A percentile compares a stretch with the other conserved stretches of the same genome.
Conservation (phyloP, 306 rosid species). For the Hippophae tibetana region DNA sequence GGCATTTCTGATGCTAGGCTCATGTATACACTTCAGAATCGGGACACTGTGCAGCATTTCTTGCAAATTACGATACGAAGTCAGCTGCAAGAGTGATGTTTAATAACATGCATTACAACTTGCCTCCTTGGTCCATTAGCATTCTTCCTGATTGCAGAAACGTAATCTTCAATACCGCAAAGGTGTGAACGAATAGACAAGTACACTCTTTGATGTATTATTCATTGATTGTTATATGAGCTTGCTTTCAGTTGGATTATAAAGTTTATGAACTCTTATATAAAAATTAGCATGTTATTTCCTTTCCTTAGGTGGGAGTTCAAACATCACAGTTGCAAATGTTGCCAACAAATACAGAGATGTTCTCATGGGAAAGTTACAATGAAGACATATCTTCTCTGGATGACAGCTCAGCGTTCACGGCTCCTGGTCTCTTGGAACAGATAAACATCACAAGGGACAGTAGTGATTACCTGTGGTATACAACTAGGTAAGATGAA, state of each 20-base stretch:
- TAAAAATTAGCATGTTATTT: slow-evolving; percentile 10
- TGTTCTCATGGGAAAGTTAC: slow-evolving; percentile 82
- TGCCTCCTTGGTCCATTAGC: slow-evolving; percentile 99
- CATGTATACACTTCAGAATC: slow-evolving; percentile 66
- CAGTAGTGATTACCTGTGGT: slow-evolving; percentile 92
- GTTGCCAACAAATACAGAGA: slow-evolving; percentile 61
- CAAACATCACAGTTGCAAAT: slow-evolving; percentile 93
- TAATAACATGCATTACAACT: slow-evolving; percentile 91
- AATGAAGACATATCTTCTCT: slow-evolving; percentile 65
- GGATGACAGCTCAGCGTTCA: slow-evolving; percentile 60
- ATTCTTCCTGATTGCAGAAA: slow-evolving; percentile 95
- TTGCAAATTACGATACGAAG: slow-evolving; percentile 63
- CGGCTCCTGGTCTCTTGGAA: slow-evolving; percentile 83
- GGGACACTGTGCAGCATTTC: slow-evolving; percentile 89
- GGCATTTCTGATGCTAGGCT: slow-evolving; percentile 48
- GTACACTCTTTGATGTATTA: slow-evolving; percentile 3
- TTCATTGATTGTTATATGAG: slow-evolving; percentile 3
- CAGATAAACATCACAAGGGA: slow-evolving; percentile 93
- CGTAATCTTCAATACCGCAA: slow-evolving; percentile 84
- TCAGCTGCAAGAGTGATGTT: slow-evolving; percentile 81
- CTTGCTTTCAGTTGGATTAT: slow-evolving; percentile 5
- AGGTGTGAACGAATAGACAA: slow-evolving; percentile 34
- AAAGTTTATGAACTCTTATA: slow-evolving; percentile 7
- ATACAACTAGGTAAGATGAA: slow-evolving; percentile 65
- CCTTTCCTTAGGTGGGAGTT: slow-evolving; percentile 71